Evolutionary conservation across 1,139 yeast species (phyloP), one percentile per base, ranked within the genome.

Genomic region (Eremothecium sinecaudum): DNA sequence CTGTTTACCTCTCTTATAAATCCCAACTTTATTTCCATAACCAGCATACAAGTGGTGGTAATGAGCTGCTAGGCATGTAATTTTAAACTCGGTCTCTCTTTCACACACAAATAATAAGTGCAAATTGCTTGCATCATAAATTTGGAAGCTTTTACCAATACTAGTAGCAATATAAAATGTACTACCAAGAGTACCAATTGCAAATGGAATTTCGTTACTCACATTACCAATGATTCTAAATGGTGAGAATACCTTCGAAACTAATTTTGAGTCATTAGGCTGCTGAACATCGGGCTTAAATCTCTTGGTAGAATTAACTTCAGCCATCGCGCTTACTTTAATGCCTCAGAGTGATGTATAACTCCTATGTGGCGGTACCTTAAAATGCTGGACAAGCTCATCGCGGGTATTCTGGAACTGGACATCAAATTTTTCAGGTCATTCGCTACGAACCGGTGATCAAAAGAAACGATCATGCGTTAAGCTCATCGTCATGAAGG

Each of bases 101-200:
- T 76, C 83, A 2, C 95, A 83, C 8, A 90, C 94, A 61, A 90
- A 92, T 24, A 90, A 63, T 44, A 90, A 66, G 48, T 83, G 93
- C 43, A 90, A 67, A 4, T 83, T 84, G 27, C 90, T 74, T 11
- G 94, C 94, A 62, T 90, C 98, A 52, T 82, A 92, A 24, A 90
- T 83, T 58, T 90, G 98, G 61, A 90, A 84, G 1, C 92, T 72
- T 39, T 75, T 69, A 4, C 96, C 98, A 18, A 90, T 94, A 23
- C 84, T 77, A 0, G 98, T 87, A 9, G 82, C 94, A 31, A 84
- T 74, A 48, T 87, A 80, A 51, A 81, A 87, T 1, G 93, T 77
- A 12, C 83, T 71, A 37, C 99, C 99, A 38, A 90, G 67, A 1
- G 90, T 75, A 19, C 97, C 94, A 21, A 86, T 66, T 8, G 95